Evolutionary conservation across 2,329 filamentous ascomycete genomes (phyloP), one percentile per base, ranked within the genome.

Genomic region (Zymoseptoria pseudotritici): DNA sequence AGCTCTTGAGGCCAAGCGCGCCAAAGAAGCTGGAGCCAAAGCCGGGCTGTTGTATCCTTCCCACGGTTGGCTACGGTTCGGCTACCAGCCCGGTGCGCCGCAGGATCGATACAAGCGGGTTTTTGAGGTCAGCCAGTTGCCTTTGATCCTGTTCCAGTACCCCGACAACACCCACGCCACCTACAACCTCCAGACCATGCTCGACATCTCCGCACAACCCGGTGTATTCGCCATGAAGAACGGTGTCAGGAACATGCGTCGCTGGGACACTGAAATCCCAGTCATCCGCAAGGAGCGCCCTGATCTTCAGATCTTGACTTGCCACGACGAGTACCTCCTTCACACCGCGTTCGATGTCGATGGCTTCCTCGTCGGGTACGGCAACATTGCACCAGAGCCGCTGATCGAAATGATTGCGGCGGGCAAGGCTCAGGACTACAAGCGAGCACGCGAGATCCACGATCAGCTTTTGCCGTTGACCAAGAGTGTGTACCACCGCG

Each of bases 191-290:
- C 74, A 82, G 62, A 82, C 80, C 0, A 75, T 82, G 63, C 75
- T 83, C 2, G 80, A 82, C 55, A 82, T 82, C 57, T 73, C 79
- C 2, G 80, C 79, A 7, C 78, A 75, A 36, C 80, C 80, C 1
- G 80, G 80, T 26, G 79, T 81, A 5, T 80, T 82, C 53, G 80
- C 80, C 17, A 82, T 82, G 79, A 82, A 82, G 75, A 82, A 82
- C 62, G 80, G 80, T 20, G 80, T 82, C 9, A 77, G 80, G 57
- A 82, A 82, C 69, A 82, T 82, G 80, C 75, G 78, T n/a, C 77
- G 80, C 19, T 82, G 80, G 80, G 80, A 82, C 56, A 80, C 78
- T 0, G 80, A 82, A 68, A 82, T 82, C 61, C 80, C 80, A 17
- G 74, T 82, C 24, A 81, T 82, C 70, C 76, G 78, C 54, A 68